Evolutionary conservation across 108 stramenopile genomes (phyloP).

Genomic region (Nannochloropsis salina): DNA sequence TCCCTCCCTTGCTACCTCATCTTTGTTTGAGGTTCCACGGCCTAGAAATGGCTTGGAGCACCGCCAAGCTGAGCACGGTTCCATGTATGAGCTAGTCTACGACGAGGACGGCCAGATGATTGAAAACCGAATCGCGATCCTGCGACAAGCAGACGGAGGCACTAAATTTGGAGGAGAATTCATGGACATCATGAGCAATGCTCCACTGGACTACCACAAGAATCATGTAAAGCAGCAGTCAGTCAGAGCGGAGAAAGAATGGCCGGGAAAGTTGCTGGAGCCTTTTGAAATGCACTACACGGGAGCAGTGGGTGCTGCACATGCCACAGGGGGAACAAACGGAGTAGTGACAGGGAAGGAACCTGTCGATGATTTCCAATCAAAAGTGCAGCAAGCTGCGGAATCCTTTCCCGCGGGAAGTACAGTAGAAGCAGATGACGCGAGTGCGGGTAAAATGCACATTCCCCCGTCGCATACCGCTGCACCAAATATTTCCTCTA

Average conservation of each 20-base stretch:
- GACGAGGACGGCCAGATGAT: slow-evolving; percentile 12
- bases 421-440: no score
- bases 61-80: not conserved
- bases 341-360: not conserved
- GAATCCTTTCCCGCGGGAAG: no score
- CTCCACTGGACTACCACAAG: not conserved
- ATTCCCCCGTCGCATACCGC: no score
- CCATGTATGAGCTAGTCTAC: slow-evolving; percentile 3
- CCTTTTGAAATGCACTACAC: not conserved
- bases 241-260: not conserved
- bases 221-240: slow-evolving; percentile 20
- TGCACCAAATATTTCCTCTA: no score
- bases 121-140: slow-evolving; percentile 1
- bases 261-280: not conserved
- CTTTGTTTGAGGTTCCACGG: not conserved
- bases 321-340: not conserved
- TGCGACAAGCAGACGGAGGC: slow-evolving; percentile 4
- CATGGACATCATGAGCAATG: not conserved
- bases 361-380: no score
- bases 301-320: not conserved
- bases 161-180: slow-evolving; percentile 16
- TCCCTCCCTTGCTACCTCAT: not conserved
- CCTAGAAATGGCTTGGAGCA: slow-evolving; percentile 7
- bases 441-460: no score
- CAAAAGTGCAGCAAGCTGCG: no score